phyloP scores from a whole-genome alignment of 2,329 filamentous ascomycete genomes.

The Penicillium sp. region DNA sequence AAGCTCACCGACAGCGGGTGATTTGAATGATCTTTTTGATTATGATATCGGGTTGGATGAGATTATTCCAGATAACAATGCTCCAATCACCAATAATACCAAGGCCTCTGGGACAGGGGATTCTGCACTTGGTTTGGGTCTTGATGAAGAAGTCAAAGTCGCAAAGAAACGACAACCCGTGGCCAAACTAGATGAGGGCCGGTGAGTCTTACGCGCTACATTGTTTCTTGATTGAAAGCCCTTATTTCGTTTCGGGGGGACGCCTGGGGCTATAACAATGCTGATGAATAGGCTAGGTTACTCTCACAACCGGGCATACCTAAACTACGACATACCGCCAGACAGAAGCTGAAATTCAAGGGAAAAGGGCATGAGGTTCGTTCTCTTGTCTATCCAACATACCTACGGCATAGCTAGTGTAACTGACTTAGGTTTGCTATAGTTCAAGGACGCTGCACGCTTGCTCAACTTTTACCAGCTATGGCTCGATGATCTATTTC shows the following conservation, averaged over 20 bases:
- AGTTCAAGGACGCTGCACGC: constrained; percentile 80
- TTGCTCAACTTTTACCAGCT: constrained; percentile 89
- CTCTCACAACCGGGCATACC: constrained; percentile 81
- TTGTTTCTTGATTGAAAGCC: background rate
- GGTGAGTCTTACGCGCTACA: constrained; percentile 46
- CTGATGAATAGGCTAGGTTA: constrained; percentile 54
- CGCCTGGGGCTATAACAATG: background rate
- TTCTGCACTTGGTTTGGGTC: constrained; percentile 63
- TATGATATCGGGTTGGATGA: constrained; percentile 64
- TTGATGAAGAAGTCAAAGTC: constrained; percentile 83
- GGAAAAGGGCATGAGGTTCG: constrained; percentile 88
- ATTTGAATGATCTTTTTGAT: constrained; percentile 69
- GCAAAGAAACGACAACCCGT: constrained; percentile 72
- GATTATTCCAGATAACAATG: constrained; percentile 43
- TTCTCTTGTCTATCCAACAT: background rate
- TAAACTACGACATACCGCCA: constrained; percentile 69
- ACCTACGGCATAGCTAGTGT: background rate
- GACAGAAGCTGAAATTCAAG: constrained; percentile 71
- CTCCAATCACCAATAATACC: constrained; percentile 16
- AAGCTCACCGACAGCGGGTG: constrained; percentile 38
- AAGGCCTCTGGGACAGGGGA: constrained; percentile 25
- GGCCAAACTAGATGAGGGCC: constrained; percentile 82
- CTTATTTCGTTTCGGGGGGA: background rate
- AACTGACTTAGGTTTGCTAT: constrained; percentile 7
- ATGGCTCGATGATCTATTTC: constrained; percentile 95